phyloP scores from a whole-genome alignment of 176 grass and related monocot species.

The Pharus latifolius region DNA sequence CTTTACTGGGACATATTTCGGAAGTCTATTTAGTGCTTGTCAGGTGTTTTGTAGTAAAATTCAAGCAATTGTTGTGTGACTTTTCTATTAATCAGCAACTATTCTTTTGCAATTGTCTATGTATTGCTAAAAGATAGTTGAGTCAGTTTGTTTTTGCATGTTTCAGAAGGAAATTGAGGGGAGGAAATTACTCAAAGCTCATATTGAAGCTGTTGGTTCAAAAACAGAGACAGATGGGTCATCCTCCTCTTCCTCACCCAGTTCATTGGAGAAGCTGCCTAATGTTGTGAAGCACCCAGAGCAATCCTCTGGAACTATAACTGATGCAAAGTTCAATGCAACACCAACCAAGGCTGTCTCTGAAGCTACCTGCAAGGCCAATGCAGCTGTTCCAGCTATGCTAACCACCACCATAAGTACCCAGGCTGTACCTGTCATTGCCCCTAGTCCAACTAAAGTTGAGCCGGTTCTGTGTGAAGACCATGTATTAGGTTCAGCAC shows the following conservation, averaged over 20 bases:
- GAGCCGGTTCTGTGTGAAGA: constrained; percentile 27
- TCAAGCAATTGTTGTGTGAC: not conserved
- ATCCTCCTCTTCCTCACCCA: constrained; percentile 23
- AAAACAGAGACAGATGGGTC: constrained; percentile 15
- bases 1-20: not conserved
- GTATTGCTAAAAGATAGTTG: constrained; percentile 9
- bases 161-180: constrained; percentile 58
- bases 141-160: constrained; percentile 23
- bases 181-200: constrained; percentile 39
- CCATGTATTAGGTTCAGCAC: constrained; percentile 10
- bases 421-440: constrained; percentile 14
- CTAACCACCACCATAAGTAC: constrained; percentile 10
- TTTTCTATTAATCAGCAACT: not conserved
- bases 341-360: constrained; percentile 7
- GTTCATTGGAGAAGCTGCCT: constrained; percentile 33
- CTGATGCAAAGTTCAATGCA: constrained; percentile 2
- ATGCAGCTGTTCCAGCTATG: constrained; percentile 7
- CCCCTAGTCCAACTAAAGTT: constrained; percentile 1
- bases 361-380: not conserved
- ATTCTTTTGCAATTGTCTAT: constrained; percentile 1
- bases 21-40: not conserved
- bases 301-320: constrained; percentile 10
- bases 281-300: constrained; percentile 16
- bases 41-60: not conserved
- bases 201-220: constrained; percentile 28